These are phyloP conservation scores for Mortierella sp. DNA, from an alignment of 371 early-diverging fungal species.

Conservation along the genomic window DNA sequence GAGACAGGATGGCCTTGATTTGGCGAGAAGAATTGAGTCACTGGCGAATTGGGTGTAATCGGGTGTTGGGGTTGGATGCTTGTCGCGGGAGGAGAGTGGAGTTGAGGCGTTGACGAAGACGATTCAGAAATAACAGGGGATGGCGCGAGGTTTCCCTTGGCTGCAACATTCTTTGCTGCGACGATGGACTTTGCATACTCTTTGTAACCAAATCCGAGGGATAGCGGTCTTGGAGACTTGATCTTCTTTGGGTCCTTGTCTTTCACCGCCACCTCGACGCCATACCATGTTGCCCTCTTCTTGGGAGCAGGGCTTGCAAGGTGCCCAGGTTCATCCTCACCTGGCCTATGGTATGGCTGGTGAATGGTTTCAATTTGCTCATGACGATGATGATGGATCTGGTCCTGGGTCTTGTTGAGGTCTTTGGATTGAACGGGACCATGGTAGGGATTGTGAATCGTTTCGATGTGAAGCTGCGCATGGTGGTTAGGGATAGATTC, in stretches of 20 bases:
- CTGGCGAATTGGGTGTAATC: too few relatives aligned
- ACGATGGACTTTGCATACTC: conserved; percentile 15
- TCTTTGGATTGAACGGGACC: too few relatives aligned
- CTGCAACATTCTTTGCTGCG: conserved; percentile 1
- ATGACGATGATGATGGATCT: background rate
- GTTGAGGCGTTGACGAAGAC: background rate
- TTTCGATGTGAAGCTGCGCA: too few relatives aligned
- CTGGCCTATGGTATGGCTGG: background rate
- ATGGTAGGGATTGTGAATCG: conserved; percentile 18
- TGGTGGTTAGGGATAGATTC: too few relatives aligned
- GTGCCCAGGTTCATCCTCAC: background rate
- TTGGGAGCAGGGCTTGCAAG: background rate
- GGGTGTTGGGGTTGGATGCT: too few relatives aligned
- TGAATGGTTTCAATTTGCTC: conserved; percentile 7
- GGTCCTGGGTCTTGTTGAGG: background rate
- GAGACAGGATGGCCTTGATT: conserved; percentile 36
- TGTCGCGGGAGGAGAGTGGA: background rate
- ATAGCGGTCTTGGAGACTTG: conserved; percentile 1
- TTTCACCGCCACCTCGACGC: conserved; percentile 11
- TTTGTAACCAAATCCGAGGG: conserved; percentile 32
- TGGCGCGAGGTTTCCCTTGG: background rate
- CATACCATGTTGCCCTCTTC: conserved; percentile 19
- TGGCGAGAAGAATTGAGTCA: conserved; percentile 22
- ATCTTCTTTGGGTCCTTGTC: background rate
- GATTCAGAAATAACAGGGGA: background rate